Evolutionary conservation across 2,329 filamentous ascomycete genomes (phyloP), one percentile per base, ranked within the genome.

Genomic region (Colletotrichum graminicola): DNA sequence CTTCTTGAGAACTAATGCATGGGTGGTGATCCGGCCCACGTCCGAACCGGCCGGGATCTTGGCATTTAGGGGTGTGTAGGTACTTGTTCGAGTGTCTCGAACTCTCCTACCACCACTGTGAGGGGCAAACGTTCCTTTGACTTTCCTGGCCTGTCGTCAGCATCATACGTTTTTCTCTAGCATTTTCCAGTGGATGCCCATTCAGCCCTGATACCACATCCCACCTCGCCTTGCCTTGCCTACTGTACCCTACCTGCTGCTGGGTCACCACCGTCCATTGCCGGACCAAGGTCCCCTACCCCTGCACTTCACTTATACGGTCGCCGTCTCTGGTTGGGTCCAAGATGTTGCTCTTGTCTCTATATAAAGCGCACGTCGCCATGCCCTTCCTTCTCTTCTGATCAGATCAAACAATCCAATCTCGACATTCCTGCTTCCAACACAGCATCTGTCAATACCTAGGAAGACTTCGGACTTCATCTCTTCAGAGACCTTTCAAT

Each of bases 131-230:
- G 65, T 32, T 72, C 52, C 60, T 41, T 72, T 55, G 65, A 45
- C 65, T 72, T 68, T 69, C 69, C 69, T 64, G 69, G 60, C 65
- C 60, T 72, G 69, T 61, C 66, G 69, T 69, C 59, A 72, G 63
- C 69, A 69, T 72, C 69, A 63, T 72, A 72, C 69, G 69, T 72
- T 72, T 69, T 69, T 60, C 68, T 71, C 52, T 64, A 52, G 65
- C 59, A 39, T 68, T 64, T 60, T 34, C 57, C 65, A 63, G 59
- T 64, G 69, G 66, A 64, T 72, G 69, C 60, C 2, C 66, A 64
- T 39, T 72, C 69, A 54, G 66, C 66, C 60, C 69, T 72, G 69
- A 64, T 72, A 64, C 69, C 36, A 60, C 66, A 60, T 49, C 65
- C 47, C 68, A 71, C 64, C 64, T 67, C 52, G 57, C 11, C 51